Conservation (phyloP, 2,329 filamentous ascomycete genomes). For the Epichloe gansuensis region DNA sequence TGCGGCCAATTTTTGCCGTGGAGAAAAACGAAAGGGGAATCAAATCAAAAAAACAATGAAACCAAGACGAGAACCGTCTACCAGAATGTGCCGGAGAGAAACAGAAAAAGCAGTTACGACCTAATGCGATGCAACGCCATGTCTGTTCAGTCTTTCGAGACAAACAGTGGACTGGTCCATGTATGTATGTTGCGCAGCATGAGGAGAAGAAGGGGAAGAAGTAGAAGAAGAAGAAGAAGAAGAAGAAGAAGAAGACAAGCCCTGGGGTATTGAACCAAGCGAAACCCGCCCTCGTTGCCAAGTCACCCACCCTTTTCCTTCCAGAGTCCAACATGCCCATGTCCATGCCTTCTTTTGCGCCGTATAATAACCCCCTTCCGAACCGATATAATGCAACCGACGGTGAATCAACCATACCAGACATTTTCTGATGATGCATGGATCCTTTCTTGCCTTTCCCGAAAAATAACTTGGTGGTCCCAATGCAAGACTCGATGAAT, state of each 20-base stretch:
- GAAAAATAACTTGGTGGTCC: background rate
- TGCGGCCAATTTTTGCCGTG: background rate
- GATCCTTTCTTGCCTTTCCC: constrained; percentile 1
- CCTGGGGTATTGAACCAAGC: background rate
- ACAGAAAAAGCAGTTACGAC: constrained; percentile 1
- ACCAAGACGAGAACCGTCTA: background rate
- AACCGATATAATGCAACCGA: constrained; percentile 4
- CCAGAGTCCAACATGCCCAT: constrained; percentile 3
- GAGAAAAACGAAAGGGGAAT: constrained; percentile 5
- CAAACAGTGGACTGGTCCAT: constrained; percentile 1
- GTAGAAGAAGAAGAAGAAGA: background rate
- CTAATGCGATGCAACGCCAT: constrained; percentile 3
- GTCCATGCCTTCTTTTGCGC: constrained; percentile 3
- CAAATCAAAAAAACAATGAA: background rate
- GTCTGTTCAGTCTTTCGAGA: background rate
- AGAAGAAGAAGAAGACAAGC: background rate
- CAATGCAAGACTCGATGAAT: constrained; percentile 6
- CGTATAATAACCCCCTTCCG: constrained; percentile 1
- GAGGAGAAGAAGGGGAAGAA: background rate
- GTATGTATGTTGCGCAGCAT: background rate
- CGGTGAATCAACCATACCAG: constrained; percentile 1
- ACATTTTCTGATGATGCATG: constrained; percentile 5
- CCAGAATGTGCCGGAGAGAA: background rate
- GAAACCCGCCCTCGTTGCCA: too few species aligned
- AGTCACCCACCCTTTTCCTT: background rate